Conservation (phyloP, 371 early-diverging fungal genomes). For the Nosema muscidifuracis region DNA sequence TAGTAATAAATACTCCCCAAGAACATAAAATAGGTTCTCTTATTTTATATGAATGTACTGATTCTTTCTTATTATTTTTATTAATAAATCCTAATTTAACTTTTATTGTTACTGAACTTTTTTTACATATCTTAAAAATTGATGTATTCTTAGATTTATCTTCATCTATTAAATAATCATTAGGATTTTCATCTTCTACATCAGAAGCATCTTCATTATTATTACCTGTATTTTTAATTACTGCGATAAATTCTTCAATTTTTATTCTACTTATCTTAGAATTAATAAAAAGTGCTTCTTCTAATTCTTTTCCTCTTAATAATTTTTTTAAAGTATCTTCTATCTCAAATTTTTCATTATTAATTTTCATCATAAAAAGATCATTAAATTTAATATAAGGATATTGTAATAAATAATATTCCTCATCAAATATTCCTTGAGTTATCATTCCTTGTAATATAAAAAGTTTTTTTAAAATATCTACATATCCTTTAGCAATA, state of each 20-base stretch:
- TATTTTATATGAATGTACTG: conserved; percentile 28
- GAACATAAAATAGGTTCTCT: neutral
- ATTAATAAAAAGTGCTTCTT: conserved; percentile 3
- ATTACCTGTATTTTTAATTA: conserved; percentile 19
- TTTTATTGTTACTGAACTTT: conserved; percentile 14
- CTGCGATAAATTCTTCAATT: conserved; percentile 30
- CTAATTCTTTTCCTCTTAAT: neutral
- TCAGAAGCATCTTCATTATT: neutral
- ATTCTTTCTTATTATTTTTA: neutral
- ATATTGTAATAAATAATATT: conserved; percentile 54
- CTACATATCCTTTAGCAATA: conserved; percentile 7
- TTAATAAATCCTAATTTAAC: neutral
- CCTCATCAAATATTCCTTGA: conserved; percentile 56
- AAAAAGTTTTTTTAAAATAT: conserved; percentile 24
- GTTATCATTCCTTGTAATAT: conserved; percentile 53
- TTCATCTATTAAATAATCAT: neutral
- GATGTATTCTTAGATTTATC: neutral
- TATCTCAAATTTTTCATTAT: conserved; percentile 15
- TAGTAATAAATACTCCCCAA: conserved; percentile 33
- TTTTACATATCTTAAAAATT: conserved; percentile 7
- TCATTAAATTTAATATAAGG: conserved; percentile 48
- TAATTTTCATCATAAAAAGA: conserved; percentile 39
- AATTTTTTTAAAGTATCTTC: conserved; percentile 27
- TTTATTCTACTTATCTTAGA: conserved; percentile 2
- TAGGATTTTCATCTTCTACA: conserved; percentile 7